Percentiles rank a stretch among this genome's conserved stretches.
Conservation (phyloP, 2,329 filamentous ascomycete genomes). For the Gyromitra esculenta region DNA sequence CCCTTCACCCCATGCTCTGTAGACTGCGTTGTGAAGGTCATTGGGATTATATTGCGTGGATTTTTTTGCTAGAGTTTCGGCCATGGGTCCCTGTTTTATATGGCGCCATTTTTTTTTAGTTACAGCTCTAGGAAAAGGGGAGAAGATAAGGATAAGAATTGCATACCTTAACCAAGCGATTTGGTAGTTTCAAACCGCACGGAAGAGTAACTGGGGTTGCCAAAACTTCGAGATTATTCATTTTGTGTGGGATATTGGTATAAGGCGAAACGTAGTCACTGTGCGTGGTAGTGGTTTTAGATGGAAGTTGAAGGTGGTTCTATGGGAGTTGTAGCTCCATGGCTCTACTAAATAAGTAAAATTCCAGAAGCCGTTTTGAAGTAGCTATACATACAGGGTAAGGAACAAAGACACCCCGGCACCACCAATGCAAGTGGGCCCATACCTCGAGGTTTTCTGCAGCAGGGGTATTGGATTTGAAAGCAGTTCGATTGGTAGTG, state of each 20-base stretch:
- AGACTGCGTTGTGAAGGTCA: conserved; percentile 63
- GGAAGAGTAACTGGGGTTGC: conserved; percentile 65
- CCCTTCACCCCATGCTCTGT: conserved; percentile 67
- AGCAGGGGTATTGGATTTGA: too few species aligned
- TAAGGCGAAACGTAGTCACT: background rate
- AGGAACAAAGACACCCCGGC: conserved; percentile 1
- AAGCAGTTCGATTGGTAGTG: background rate
- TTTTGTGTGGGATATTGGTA: background rate
- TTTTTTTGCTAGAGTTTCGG: conserved; percentile 61
- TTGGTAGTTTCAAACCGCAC: conserved; percentile 68
- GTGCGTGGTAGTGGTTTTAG: background rate
- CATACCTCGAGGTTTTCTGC: too few species aligned
- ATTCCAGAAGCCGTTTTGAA: background rate
- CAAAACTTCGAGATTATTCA: conserved; percentile 53
- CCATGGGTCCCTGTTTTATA: conserved; percentile 64
- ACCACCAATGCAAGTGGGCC: background rate
- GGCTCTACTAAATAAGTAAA: conserved; percentile 14
- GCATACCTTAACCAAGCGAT: conserved; percentile 64
- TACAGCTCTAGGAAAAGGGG: background rate
- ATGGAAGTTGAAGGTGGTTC: background rate
- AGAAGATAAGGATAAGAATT: background rate
- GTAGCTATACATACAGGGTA: background rate
- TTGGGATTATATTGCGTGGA: conserved; percentile 63
- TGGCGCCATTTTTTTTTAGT: conserved; percentile 35
- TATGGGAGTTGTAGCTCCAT: background rate